Evolutionary conservation across 331 rosid genomes (phyloP).

Genomic region (Stylosanthes scabra): DNA sequence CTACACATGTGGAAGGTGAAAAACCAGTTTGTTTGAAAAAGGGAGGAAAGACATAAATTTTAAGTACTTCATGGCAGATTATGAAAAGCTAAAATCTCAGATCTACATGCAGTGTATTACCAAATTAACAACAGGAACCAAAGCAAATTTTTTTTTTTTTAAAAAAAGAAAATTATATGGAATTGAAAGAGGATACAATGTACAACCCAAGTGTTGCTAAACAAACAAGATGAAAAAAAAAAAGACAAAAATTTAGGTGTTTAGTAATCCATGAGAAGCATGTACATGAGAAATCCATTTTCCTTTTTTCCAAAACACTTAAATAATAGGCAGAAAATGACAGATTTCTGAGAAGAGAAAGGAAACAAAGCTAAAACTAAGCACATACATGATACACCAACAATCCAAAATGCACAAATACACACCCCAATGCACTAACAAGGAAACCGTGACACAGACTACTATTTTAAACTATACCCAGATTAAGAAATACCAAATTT

Average conservation of each 20-base stretch:
- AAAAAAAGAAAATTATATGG: not conserved
- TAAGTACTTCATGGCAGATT: constrained; percentile 13
- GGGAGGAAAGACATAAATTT: constrained; percentile 7
- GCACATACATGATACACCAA: not conserved
- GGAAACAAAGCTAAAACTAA: not conserved
- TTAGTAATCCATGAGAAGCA: not conserved
- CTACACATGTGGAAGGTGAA: not conserved
- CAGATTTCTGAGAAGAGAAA: not conserved
- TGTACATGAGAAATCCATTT: constrained; percentile 13
- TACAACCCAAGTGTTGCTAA: not conserved
- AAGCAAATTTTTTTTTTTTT: no score
- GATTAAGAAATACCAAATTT: not conserved
- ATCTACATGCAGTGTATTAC: constrained; percentile 38
- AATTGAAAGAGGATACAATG: not conserved
- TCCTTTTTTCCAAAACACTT: not conserved
- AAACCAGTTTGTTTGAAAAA: not conserved
- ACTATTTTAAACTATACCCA: not conserved
- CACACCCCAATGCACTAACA: not conserved
- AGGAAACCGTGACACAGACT: not conserved
- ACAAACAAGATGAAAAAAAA: not conserved
- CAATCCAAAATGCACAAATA: not conserved
- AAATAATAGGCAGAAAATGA: not conserved
- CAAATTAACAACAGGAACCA: not conserved
- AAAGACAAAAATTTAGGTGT: not conserved
- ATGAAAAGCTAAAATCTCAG: constrained; percentile 28